Evolutionary conservation across 768 basidiomycete species (phyloP), one percentile per base, ranked within the genome.

Genomic region (Psilocybe azurescens): DNA sequence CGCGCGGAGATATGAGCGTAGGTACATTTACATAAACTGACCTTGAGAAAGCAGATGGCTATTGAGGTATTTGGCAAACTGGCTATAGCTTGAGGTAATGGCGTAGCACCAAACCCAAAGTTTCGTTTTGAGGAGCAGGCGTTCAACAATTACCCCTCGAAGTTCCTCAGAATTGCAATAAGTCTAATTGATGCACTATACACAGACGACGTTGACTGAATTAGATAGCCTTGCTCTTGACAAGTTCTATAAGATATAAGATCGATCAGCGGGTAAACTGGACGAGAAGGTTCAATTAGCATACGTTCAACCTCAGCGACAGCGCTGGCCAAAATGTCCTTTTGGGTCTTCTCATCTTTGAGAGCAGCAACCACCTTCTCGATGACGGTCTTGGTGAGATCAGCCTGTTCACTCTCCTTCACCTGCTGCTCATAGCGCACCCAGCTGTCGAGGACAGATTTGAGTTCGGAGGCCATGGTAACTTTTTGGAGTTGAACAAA

Each of bases 371-470:
- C 83, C 65, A 98, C 97, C 75, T 93, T 94, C 61, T 88, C 86
- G 69, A 97, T 92, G 74, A 99, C 91, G 55, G 82, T 79, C 84
- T 90, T 89, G 65, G 95, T 90, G 60, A 99, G 88, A 54, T 94
- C 92, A 33, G 88, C 84, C 85, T 99, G 97, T 81, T 99, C 95
- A 72, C 86, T 91, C 83, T 99, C 96, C 83, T 97, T 95, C 73
- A 88, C 83, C 75, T 96, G 94, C 74, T 97, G 96, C 83, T 99
- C 97, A 78, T 89, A 95, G 74, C 97, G 92, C 60, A 95, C 97
- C 96, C 96, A 97, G 75, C 92, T 93, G 83, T 99, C 97, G 59
- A 99, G 87, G 44, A 99, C 96, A 32, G 89, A 70, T 81, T 98
- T 99, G 72, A 98, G 81, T 80, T 99, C 97, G 48, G 91, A 65